Percentiles rank a stretch among this genome's conserved stretches.
Evolutionary conservation across 768 basidiomycete species (phyloP).

Genomic region (Amanita polypyramis): DNA sequence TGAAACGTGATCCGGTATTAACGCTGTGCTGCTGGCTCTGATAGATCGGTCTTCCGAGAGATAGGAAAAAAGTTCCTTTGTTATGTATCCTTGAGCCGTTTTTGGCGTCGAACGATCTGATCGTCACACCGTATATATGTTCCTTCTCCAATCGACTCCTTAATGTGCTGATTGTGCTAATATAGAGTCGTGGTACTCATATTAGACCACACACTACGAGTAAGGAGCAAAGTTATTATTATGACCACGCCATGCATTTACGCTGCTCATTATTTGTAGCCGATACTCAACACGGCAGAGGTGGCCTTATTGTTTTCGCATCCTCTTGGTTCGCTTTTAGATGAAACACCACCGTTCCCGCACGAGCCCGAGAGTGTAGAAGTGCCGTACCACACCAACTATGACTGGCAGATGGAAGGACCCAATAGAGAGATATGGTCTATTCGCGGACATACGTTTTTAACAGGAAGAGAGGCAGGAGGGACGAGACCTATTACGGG

Average conservation of each 20-base stretch:
- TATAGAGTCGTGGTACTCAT: conserved; percentile 77
- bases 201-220: conserved; percentile 65
- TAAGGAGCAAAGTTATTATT: conserved; percentile 18
- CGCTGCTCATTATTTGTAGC: conserved; percentile 31
- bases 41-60: conserved; percentile 76
- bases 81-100: conserved; percentile 77
- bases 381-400: conserved; percentile 54
- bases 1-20: background rate
- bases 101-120: conserved; percentile 54
- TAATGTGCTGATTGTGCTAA: background rate
- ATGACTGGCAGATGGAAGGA: conserved; percentile 39
- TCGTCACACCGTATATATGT: conserved; percentile 74
- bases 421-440: conserved; percentile 24
- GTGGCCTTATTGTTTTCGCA: conserved; percentile 80
- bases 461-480: conserved; percentile 77
- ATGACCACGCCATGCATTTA: background rate
- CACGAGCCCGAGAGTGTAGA: conserved; percentile 42
- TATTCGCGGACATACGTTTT: conserved; percentile 64
- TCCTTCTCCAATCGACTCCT: background rate
- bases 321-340: conserved; percentile 66
- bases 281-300: conserved; percentile 70
- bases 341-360: conserved; percentile 38
- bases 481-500: conserved; percentile 88
- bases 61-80: conserved; percentile 58
- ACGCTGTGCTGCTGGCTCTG: conserved; percentile 1